phyloP scores from a whole-genome alignment of 176 grass and related monocot species.

The Tillandsia leiboldiana region DNA sequence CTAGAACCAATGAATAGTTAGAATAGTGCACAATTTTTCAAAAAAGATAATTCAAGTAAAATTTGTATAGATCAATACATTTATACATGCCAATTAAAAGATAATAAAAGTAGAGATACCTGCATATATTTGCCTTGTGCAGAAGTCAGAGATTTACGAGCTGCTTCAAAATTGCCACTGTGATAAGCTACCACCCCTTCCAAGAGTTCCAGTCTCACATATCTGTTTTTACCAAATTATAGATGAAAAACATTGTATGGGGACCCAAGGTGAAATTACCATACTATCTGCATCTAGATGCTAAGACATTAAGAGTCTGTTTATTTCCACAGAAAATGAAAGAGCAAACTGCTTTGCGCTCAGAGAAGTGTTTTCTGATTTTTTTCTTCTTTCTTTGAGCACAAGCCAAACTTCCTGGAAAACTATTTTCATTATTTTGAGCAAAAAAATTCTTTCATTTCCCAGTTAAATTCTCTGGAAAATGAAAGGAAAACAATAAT shows the following conservation, averaged over 20 bases:
- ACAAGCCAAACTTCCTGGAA: too few species aligned
- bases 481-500: too few species aligned
- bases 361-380: too few species aligned
- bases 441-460: too few species aligned
- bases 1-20: too few species aligned
- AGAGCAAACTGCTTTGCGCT: too few species aligned
- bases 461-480: too few species aligned
- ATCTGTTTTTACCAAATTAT: slow-evolving; percentile 34
- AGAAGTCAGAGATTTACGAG: slow-evolving; percentile 51
- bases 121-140: slow-evolving; percentile 80
- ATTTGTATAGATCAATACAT: not conserved
- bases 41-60: slow-evolving; percentile 6
- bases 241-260: not conserved
- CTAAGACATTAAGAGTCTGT: too few species aligned
- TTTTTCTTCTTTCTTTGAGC: too few species aligned
- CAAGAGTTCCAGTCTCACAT: slow-evolving; percentile 86
- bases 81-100: not conserved
- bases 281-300: too few species aligned
- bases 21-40: not conserved
- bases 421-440: too few species aligned
- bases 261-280: not conserved
- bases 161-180: slow-evolving; percentile 54
- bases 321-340: too few species aligned
- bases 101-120: slow-evolving; percentile 24
- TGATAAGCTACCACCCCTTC: slow-evolving; percentile 97